Base-by-base conservation (phyloP, 805 yeast species). In the Wickerhamia fluorescens region DNA sequence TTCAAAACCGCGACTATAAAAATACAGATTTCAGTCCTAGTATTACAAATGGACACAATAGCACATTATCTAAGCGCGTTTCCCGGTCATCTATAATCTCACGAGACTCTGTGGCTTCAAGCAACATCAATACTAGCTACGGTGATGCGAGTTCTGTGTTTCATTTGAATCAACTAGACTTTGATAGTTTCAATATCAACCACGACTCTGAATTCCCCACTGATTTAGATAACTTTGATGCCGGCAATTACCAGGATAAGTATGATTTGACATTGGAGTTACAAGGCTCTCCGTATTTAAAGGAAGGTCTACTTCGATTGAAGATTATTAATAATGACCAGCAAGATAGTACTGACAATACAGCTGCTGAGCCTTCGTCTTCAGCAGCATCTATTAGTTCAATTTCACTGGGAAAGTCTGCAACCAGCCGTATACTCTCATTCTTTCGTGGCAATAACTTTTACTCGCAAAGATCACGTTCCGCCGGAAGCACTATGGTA, bases 251-350 rank as follows among this genome's bases (percentile, higher is more conserved):
- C 42, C 68, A 63, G 39, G 71, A 61, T 38, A 66, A 66, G 18
- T 68, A 65, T 34, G 86, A 79, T 49, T 63, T 71, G 38, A 71
- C 71, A 21, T 58, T 79, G 33, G 87, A 78, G 44, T 58, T 75
- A 25, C 67, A 68, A 29, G 89, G 89, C 2, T 75, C 88, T 1
- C 89, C 92, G 1, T 81, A 84, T 74, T 66, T 77, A 33, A 78
- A 81, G 46, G 89, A 81, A 53, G 89, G 92, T 2, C 44, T 81
- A 20, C 58, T 77, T 40, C 62, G 69, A 37, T 51, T 61, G 42
- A 55, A 51, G 34, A 51, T 60, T 16, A 38, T 50, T 30, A 52
- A 60, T 36, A 53, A 61, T 44, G 67, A 59, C 40, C 51, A 49
- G 41, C 52, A 52, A 14, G 68, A 62, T 40, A 42, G 42, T 28